These are phyloP conservation scores for Macrophomina pseudophaseolina DNA, from an alignment of 2,329 filamentous ascomycete genomes.

Conservation along the genomic window DNA sequence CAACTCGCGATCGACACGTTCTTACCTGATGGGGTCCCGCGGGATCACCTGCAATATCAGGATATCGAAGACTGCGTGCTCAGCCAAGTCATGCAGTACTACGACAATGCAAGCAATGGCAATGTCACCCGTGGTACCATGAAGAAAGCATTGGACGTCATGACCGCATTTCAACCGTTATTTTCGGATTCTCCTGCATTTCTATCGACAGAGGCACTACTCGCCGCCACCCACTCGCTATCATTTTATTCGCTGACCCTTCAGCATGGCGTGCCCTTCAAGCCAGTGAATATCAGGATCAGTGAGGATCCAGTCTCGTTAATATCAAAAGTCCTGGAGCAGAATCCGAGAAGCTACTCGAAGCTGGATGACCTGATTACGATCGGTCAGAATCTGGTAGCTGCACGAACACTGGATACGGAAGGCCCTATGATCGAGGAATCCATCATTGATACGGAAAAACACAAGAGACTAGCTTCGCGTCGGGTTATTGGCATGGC, in stretches of 20 bases:
- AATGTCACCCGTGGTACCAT: slow-evolving; percentile 77
- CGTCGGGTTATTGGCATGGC: slow-evolving; percentile 79
- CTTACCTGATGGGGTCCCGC: slow-evolving; percentile 61
- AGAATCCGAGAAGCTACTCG: slow-evolving; percentile 76
- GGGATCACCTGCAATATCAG: slow-evolving; percentile 56
- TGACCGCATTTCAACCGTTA: slow-evolving; percentile 67
- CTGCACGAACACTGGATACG: slow-evolving; percentile 55
- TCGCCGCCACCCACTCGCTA: slow-evolving; percentile 75
- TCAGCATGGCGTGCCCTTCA: slow-evolving; percentile 80
- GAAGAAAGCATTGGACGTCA: slow-evolving; percentile 77
- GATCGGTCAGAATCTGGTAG: slow-evolving; percentile 70
- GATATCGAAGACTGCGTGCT: slow-evolving; percentile 65
- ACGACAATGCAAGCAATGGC: slow-evolving; percentile 82
- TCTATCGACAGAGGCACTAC: slow-evolving; percentile 65
- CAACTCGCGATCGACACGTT: slow-evolving; percentile 61
- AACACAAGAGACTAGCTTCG: slow-evolving; percentile 55
- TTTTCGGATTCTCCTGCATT: slow-evolving; percentile 60
- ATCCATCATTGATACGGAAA: slow-evolving; percentile 25
- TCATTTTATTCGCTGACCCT: slow-evolving; percentile 78
- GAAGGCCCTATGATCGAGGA: slow-evolving; percentile 33
- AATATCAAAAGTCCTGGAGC: slow-evolving; percentile 73
- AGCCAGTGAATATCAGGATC: slow-evolving; percentile 77
- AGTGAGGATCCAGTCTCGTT: slow-evolving; percentile 76
- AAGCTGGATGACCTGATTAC: slow-evolving; percentile 74
- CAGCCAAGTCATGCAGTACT: slow-evolving; percentile 68